phyloP scores from a whole-genome alignment of 352 stramenopile genomes.

The Phytophthora pisi region DNA sequence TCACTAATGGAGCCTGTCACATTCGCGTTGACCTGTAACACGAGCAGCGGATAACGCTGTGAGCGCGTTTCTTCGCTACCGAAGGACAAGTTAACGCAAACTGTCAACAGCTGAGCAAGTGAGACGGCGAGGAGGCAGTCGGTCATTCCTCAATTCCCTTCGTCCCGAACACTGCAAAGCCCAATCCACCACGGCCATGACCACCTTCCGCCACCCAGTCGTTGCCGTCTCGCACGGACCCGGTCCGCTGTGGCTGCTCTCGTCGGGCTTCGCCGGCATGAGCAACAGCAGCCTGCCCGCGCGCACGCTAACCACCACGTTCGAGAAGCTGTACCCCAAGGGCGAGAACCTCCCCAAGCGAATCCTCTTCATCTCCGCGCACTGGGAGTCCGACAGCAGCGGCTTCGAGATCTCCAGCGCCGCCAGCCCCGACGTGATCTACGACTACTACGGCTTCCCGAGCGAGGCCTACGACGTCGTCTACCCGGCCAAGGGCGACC shows the following conservation, averaged over 20 bases:
- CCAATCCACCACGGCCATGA: background rate
- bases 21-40: background rate
- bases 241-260: conserved; percentile 2
- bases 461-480: conserved; percentile 76
- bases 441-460: conserved; percentile 90
- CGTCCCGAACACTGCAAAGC: background rate
- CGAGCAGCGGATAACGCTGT: background rate
- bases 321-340: conserved; percentile 33
- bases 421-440: conserved; percentile 60
- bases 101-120: background rate
- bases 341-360: conserved; percentile 38
- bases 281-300: conserved; percentile 6
- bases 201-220: conserved; percentile 1
- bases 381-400: conserved; percentile 60
- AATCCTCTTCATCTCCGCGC: conserved; percentile 83
- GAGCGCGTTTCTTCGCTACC: background rate
- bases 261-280: background rate
- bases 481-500: conserved; percentile 49
- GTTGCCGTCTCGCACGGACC: conserved; percentile 5
- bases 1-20: background rate
- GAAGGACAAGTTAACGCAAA: background rate
- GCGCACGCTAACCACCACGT: background rate
- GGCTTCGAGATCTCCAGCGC: conserved; percentile 44
- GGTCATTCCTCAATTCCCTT: background rate
- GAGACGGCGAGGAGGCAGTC: too few species aligned